Percentiles rank a stretch among this genome's conserved stretches.
Evolutionary conservation across 768 basidiomycete genomes (phyloP).

Genomic region (Podaxis sp.): DNA sequence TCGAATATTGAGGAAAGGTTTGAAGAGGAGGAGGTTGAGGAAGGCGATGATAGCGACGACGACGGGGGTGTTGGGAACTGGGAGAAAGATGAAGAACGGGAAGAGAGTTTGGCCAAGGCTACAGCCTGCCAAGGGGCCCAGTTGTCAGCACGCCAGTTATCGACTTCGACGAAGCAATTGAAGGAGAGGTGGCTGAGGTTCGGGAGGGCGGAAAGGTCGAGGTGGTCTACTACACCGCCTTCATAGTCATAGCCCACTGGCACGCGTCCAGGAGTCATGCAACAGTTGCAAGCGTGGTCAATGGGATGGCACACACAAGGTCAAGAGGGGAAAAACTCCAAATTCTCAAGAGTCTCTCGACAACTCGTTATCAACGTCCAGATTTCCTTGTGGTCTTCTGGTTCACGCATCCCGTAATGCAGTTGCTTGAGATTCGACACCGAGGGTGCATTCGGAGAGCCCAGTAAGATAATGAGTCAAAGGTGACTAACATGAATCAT

Average conservation of each 20-base stretch:
- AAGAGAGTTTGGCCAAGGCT: background rate
- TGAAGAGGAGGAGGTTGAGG: background rate
- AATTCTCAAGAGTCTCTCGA: background rate
- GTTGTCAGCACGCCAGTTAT: background rate
- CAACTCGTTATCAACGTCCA: background rate
- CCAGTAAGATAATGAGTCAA: background rate
- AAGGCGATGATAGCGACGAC: background rate
- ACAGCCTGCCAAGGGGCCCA: background rate
- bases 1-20: background rate
- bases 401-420: background rate
- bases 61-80: background rate
- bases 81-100: background rate
- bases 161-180: background rate
- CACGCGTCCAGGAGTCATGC: background rate
- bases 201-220: background rate
- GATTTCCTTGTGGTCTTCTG: background rate
- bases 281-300: background rate
- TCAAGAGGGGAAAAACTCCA: slow-evolving; percentile 1
- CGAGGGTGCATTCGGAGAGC: background rate
- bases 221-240: background rate
- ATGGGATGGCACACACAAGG: background rate
- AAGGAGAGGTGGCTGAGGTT: background rate
- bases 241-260: background rate
- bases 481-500: background rate
- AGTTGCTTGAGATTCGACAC: background rate